Percentiles rank a stretch among this genome's conserved stretches.
Evolutionary conservation across 148 eudicot species (phyloP).

Genomic region (Chenopodium formosanum): DNA sequence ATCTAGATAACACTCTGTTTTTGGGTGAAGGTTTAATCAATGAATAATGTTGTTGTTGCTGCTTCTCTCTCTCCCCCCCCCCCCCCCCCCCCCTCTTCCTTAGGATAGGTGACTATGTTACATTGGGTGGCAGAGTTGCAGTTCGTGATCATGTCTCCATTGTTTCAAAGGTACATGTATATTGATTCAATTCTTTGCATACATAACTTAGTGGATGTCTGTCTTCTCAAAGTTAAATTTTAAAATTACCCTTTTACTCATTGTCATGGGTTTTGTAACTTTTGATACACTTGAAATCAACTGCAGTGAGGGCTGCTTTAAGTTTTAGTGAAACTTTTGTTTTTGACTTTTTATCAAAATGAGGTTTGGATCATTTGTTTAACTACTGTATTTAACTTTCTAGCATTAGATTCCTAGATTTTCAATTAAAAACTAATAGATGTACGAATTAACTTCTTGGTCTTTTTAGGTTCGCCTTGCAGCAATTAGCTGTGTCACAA

Average conservation of each 20-base stretch:
- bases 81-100: neutral
- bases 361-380: neutral
- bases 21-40: neutral
- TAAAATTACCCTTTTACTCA: neutral
- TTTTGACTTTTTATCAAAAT: too few relatives aligned
- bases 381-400: neutral
- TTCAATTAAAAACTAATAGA: neutral
- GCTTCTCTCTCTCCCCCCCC: too few relatives aligned
- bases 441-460: slow-evolving; percentile 6
- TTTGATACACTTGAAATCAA: too few relatives aligned
- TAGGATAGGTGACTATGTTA: slow-evolving; percentile 79
- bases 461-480: slow-evolving; percentile 75
- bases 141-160: slow-evolving; percentile 82
- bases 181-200: neutral
- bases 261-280: neutral
- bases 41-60: slow-evolving; percentile 8
- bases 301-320: too few relatives aligned
- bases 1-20: neutral
- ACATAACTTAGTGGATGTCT: neutral
- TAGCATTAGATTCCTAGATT: neutral
- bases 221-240: neutral
- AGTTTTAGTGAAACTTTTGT: too few relatives aligned
- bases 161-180: slow-evolving; percentile 56
- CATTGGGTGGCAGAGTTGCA: slow-evolving; percentile 85
- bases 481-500: slow-evolving; percentile 83